These are phyloP conservation scores for Diutina pseudorugosa DNA, from an alignment of 1,139 yeast species.

Conservation along the genomic window DNA sequence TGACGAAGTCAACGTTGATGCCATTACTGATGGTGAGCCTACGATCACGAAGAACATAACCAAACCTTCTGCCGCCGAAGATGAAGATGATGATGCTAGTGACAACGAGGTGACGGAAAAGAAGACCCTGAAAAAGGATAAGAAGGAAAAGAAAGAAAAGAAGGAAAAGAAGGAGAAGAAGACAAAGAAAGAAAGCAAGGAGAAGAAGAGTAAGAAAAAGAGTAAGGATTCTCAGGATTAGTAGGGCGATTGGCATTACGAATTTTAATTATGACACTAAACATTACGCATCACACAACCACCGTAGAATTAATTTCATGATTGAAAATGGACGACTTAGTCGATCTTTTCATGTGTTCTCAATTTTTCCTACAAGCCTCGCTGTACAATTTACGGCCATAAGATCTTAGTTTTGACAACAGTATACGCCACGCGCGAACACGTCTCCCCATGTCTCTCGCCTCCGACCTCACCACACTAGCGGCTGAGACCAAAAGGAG, in stretches of 20 bases:
- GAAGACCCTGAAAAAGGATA: not conserved
- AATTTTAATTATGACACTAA: not conserved
- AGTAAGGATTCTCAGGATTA: not conserved
- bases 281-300: not conserved
- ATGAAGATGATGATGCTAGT: not conserved
- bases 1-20: constrained; percentile 2
- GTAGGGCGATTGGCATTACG: not conserved
- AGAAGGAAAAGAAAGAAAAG: not conserved
- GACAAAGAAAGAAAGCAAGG: not conserved
- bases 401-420: not conserved
- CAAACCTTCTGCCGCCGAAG: not conserved
- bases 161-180: not conserved
- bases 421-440: not conserved
- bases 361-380: not conserved
- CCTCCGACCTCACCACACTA: constrained; percentile 44
- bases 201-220: not conserved
- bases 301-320: not conserved
- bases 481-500: constrained; percentile 63
- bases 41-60: not conserved
- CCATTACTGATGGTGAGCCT: not conserved
- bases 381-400: not conserved
- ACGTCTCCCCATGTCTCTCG: not conserved
- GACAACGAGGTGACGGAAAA: constrained; percentile 1
- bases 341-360: not conserved
- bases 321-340: not conserved